phyloP scores from a whole-genome alignment of 2,329 filamentous ascomycete species.

The Ophiostoma sp. region DNA sequence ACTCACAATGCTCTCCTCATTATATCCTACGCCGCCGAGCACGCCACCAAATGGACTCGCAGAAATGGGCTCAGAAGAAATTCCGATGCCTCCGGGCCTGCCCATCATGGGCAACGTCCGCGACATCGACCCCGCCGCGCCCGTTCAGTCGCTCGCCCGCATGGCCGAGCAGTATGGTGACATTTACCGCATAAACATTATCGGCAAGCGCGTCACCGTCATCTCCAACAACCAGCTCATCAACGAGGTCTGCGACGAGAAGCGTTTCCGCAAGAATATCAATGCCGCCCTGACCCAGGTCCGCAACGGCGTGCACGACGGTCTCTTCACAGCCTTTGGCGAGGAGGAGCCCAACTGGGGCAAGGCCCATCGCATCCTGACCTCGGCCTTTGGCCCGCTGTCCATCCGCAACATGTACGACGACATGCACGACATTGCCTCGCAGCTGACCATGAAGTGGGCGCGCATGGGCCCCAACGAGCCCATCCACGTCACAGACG shows the following conservation, averaged over 20 bases:
- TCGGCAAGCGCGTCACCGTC: slow-evolving; percentile 18
- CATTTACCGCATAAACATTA: slow-evolving; percentile 24
- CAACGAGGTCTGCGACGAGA: slow-evolving; percentile 29
- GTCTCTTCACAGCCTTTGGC: slow-evolving; percentile 25
- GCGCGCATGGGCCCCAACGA: slow-evolving; percentile 54
- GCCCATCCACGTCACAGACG: slow-evolving; percentile 56
- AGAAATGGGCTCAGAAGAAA: slow-evolving; percentile 30
- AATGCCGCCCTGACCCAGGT: not conserved
- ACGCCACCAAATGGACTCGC: slow-evolving; percentile 15
- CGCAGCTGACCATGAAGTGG: slow-evolving; percentile 63
- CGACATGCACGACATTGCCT: slow-evolving; percentile 62
- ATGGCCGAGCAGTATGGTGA: slow-evolving; percentile 27
- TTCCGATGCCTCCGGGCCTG: slow-evolving; percentile 26
- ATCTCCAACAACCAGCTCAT: slow-evolving; percentile 26
- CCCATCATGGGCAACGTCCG: slow-evolving; percentile 28
- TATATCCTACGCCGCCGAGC: not conserved
- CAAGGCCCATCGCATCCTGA: slow-evolving; percentile 59
- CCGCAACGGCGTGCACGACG: slow-evolving; percentile 22
- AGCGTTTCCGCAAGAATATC: slow-evolving; percentile 25
- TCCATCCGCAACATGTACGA: slow-evolving; percentile 64
- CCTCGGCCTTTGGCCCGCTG: slow-evolving; percentile 65
- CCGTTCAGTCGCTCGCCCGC: slow-evolving; percentile 22
- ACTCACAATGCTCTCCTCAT: not conserved
- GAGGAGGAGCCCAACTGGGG: slow-evolving; percentile 57
- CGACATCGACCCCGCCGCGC: slow-evolving; percentile 26